Base-by-base conservation (phyloP, 2,329 filamentous ascomycete species). In the Pestalotiopsis sp. region DNA sequence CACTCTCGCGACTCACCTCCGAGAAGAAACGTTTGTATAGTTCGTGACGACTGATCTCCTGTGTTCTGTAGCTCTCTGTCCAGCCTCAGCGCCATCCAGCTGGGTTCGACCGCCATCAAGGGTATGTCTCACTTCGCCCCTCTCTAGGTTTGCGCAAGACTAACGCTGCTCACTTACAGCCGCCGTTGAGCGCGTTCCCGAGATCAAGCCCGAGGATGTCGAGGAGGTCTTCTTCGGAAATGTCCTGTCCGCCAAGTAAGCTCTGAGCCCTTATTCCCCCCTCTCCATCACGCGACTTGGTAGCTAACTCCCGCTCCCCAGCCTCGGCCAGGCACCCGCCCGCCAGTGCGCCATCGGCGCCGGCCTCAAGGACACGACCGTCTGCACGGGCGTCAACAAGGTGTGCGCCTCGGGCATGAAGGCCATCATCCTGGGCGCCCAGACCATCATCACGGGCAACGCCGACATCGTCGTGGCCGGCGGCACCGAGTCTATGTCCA, bases 181-280 rank as follows among this genome's bases (percentile, higher is more conserved):
- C 77, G 95, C 95, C 71, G 89, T 99, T 74, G 92, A 94, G 83
- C 92, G 94, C 77, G 93, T 92, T 61, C 91, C 96, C 68, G 88
- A 92, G 77, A 90, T 99, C 84, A 95, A 97, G 84, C 88, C 94
- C 67, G 90, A 94, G 77, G 90, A 97, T 80, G 93, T 99, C 69
- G 91, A 99, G 80, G 96, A 99, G 82, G 94, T 99, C 79, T 97
- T 96, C 87, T 97, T 98, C 79, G 96, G 96, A 82, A 99, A 99
- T 86, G 96, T 99, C 74, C 89, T 99, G 77, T 97, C 95, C 70
- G 96, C 95, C 81, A 95, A 95, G 95, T 97, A 88, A 76, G 87
- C 78, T 49, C 20, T 36, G n/a, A 66, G 13, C 36, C 31, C 41
- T n/a, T 3, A 3, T 2, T 17, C 20, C 52, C 52, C 49, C 71